Evolutionary conservation across 768 basidiomycete species (phyloP).

Genomic region (Cantharellus anzutake): DNA sequence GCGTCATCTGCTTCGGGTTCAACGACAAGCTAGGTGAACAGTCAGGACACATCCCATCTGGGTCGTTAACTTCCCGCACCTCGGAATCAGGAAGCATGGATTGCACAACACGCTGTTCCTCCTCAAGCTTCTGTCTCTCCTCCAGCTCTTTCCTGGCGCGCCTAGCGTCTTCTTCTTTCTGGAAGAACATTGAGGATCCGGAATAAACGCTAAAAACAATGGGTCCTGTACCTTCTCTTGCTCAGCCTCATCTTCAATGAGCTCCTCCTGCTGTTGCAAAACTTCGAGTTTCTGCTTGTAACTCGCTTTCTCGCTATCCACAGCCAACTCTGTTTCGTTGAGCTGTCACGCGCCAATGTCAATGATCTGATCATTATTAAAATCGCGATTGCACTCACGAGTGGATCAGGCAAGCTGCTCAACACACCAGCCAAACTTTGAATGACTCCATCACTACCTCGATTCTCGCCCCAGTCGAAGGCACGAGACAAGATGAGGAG

Average conservation of each 20-base stretch:
- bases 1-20: slow-evolving; percentile 36
- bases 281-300: slow-evolving; percentile 99
- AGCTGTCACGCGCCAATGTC: slow-evolving; percentile 30
- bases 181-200: slow-evolving; percentile 4
- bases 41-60: not conserved
- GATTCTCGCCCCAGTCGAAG: slow-evolving; percentile 68
- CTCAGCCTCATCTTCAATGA: slow-evolving; percentile 97
- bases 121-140: slow-evolving; percentile 33
- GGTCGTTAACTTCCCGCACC: slow-evolving; percentile 23
- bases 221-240: slow-evolving; percentile 49
- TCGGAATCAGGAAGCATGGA: slow-evolving; percentile 78
- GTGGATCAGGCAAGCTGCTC: slow-evolving; percentile 79
- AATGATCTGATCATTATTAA: not conserved
- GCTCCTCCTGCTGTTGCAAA: slow-evolving; percentile 93
- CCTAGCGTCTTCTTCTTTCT: slow-evolving; percentile 77
- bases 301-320: slow-evolving; percentile 79
- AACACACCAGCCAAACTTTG: slow-evolving; percentile 75
- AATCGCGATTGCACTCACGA: slow-evolving; percentile 35
- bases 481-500: slow-evolving; percentile 86
- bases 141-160: slow-evolving; percentile 65
- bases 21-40: not conserved
- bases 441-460: slow-evolving; percentile 62
- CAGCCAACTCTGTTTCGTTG: slow-evolving; percentile 92
- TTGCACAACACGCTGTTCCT: slow-evolving; percentile 60
- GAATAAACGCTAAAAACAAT: not conserved